phyloP scores from a whole-genome alignment of 495 filamentous ascomycete species.

The Annulohypoxylon stygium region DNA sequence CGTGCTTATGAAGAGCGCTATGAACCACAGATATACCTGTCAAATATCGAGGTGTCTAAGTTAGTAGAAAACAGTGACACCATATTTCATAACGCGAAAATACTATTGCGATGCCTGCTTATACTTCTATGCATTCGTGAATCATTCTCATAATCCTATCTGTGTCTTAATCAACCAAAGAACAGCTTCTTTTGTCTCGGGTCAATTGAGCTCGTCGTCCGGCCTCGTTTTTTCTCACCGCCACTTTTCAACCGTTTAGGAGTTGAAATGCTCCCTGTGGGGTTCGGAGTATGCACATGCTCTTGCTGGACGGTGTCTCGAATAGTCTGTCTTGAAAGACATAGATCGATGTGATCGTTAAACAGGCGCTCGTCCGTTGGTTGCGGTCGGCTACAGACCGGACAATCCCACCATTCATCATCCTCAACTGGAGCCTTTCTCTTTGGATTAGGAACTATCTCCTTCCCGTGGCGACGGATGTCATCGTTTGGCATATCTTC shows the following conservation, averaged over 20 bases:
- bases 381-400: conserved; percentile 83
- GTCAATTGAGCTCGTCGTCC: conserved; percentile 48
- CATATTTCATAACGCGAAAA: too few relatives aligned
- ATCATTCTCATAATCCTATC: not conserved
- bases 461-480: conserved; percentile 62
- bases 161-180: conserved; percentile 51
- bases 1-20: too few relatives aligned
- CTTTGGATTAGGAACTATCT: conserved; percentile 63
- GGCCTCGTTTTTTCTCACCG: conserved; percentile 55
- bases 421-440: conserved; percentile 50
- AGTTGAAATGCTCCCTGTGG: conserved; percentile 25
- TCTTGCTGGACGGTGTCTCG: conserved; percentile 78
- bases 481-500: conserved; percentile 15
- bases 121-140: not conserved
- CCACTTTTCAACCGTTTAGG: conserved; percentile 51
- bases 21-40: too few relatives aligned
- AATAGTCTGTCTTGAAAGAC: conserved; percentile 87
- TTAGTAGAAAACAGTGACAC: too few relatives aligned
- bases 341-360: conserved; percentile 95
- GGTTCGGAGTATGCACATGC: conserved; percentile 32
- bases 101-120: not conserved
- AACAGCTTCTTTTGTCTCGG: conserved; percentile 61
- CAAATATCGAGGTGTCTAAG: too few relatives aligned
- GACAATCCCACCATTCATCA: conserved; percentile 82
- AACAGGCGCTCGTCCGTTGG: conserved; percentile 80